These are phyloP conservation scores for Durotheca rogersii DNA, from an alignment of 495 filamentous ascomycete genomes.

Conservation along the genomic window DNA sequence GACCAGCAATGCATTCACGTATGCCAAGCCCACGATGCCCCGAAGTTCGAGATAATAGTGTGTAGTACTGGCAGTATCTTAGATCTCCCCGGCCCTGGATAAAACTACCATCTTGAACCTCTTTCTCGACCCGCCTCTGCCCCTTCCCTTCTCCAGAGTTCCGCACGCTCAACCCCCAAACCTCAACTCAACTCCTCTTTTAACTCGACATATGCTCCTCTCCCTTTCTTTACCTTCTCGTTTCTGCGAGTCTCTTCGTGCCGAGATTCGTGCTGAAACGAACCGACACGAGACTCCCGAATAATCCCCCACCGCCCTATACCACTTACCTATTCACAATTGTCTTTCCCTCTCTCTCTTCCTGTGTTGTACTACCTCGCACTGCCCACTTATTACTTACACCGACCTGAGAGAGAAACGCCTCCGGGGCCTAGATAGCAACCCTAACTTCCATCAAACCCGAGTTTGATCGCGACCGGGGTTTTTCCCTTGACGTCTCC, in stretches of 20 bases:
- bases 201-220: slow-evolving; percentile 1
- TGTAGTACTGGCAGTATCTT: slow-evolving; percentile 16
- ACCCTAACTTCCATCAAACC: slow-evolving; percentile 23
- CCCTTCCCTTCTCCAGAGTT: slow-evolving; percentile 5
- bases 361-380: slow-evolving; percentile 16
- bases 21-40: no score
- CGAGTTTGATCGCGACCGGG: slow-evolving; percentile 26
- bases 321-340: not conserved
- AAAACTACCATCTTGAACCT: slow-evolving; percentile 3
- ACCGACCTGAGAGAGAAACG: no score
- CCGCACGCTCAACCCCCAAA: not conserved
- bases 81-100: slow-evolving; percentile 9
- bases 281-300: no score
- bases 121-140: not conserved
- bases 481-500: slow-evolving; percentile 26
- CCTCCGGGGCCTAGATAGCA: no score
- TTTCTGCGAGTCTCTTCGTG: no score
- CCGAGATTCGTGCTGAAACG: no score
- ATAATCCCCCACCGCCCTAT: no score
- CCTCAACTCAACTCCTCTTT: not conserved
- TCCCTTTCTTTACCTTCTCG: not conserved
- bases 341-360: not conserved
- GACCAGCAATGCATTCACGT: no score
- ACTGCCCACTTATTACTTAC: slow-evolving; percentile 11
- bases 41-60: not conserved